A percentile compares a stretch with the other conserved stretches of the same genome.
Evolutionary conservation across 257 asterid species (phyloP).

Genomic region (Penstemon eatonii): DNA sequence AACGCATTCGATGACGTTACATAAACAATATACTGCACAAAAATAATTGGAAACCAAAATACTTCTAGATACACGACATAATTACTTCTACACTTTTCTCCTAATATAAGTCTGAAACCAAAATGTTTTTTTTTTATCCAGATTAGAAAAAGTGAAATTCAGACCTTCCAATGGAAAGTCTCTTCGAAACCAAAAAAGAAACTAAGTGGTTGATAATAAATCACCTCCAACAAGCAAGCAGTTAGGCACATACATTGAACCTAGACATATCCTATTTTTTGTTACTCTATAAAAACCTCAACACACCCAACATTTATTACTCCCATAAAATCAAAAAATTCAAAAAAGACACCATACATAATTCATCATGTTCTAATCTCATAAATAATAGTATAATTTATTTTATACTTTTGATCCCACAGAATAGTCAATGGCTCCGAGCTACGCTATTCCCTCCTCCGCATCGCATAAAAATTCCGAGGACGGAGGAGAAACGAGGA

Average conservation of each 20-base stretch:
- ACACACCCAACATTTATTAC: neutral
- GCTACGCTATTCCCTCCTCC: neutral
- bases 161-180: neutral
- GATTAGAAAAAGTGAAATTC: neutral
- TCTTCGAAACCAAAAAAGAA: no score
- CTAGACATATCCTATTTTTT: conserved; percentile 38
- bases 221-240: neutral
- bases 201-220: neutral
- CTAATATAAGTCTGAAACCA: neutral
- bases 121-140: no score
- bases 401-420: conserved; percentile 22
- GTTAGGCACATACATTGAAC: conserved; percentile 77
- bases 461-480: neutral
- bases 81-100: neutral
- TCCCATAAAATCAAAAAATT: neutral
- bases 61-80: neutral
- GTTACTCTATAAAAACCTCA: conserved; percentile 18
- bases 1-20: conserved; percentile 3
- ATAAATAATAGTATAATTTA: neutral
- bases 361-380: neutral
- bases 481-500: conserved; percentile 62
- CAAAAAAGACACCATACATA: neutral
- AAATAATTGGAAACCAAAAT: neutral
- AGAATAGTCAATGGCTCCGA: neutral
- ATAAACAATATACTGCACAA: neutral